A percentile compares a stretch with the other conserved stretches of the same genome.
Conservation (phyloP, 306 rosid species). For the Vigna hirtella region DNA sequence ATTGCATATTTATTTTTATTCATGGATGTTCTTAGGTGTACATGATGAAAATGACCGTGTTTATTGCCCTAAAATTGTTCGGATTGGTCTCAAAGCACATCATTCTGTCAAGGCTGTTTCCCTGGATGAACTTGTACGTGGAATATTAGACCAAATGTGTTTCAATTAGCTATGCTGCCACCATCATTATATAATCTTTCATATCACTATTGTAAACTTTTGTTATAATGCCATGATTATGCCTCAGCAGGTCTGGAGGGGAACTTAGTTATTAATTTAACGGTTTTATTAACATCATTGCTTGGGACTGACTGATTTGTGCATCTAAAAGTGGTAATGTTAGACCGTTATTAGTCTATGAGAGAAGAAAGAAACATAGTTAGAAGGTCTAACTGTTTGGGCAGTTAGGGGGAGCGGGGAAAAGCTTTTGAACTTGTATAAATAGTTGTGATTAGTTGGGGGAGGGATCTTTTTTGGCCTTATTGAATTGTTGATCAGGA, state of each 20-base stretch:
- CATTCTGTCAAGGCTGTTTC: constrained; percentile 88
- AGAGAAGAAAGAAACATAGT: too few species aligned
- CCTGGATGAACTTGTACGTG: constrained; percentile 84
- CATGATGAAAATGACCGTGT: constrained; percentile 85
- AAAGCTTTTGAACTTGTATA: too few species aligned
- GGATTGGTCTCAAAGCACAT: constrained; percentile 90
- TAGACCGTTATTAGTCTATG: too few species aligned
- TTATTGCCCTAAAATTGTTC: constrained; percentile 85
- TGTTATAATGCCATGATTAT: constrained; percentile 39
- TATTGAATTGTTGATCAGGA: too few species aligned
- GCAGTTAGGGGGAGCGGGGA: too few species aligned
- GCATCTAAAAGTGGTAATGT: neutral
- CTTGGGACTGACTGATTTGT: neutral
- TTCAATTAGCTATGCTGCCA: constrained; percentile 38
- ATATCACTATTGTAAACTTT: constrained; percentile 12
- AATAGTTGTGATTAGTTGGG: too few species aligned
- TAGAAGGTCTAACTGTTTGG: too few species aligned
- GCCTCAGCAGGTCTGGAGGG: constrained; percentile 20
- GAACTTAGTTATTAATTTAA: constrained; percentile 4
- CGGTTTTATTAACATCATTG: neutral
- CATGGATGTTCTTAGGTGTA: constrained; percentile 63
- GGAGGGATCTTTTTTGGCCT: too few species aligned
- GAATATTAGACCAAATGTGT: constrained; percentile 33
- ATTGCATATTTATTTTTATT: constrained; percentile 17
- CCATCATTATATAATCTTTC: constrained; percentile 33